Evolutionary conservation across 140 eudicot genomes (phyloP).

Genomic region (Cichorium intybus): DNA sequence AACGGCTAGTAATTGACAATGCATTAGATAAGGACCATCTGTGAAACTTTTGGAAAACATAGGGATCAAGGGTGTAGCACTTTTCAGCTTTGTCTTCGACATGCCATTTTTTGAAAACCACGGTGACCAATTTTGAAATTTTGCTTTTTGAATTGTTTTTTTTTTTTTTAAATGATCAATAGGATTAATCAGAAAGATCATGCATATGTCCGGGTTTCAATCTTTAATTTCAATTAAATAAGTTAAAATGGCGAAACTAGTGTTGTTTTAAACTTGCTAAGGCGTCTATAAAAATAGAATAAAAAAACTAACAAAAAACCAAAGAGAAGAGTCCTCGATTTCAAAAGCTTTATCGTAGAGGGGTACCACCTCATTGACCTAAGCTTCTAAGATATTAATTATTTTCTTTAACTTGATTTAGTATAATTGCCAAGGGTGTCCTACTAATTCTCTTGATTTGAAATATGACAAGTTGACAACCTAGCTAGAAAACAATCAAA

Average conservation of each 20-base stretch:
- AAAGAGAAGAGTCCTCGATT: conserved; percentile 10
- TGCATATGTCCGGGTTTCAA: too few species aligned
- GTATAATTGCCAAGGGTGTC: conserved; percentile 11
- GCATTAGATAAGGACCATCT: too few species aligned
- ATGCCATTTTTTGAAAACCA: too few species aligned
- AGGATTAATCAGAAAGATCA: too few species aligned
- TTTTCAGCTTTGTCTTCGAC: too few species aligned
- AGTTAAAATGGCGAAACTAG: background rate
- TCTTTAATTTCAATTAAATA: background rate
- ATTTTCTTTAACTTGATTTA: conserved; percentile 12
- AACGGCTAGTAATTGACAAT: too few species aligned
- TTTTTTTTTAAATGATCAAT: too few species aligned
- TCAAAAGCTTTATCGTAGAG: conserved; percentile 17
- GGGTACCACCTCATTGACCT: conserved; percentile 35
- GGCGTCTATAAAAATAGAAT: conserved; percentile 22
- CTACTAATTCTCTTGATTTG: conserved; percentile 14
- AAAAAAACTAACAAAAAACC: conserved; percentile 13
- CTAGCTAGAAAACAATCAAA: background rate
- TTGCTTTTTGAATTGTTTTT: too few species aligned
- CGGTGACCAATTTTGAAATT: too few species aligned
- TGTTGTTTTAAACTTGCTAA: background rate
- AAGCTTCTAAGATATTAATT: conserved; percentile 12
- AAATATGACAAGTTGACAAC: conserved; percentile 19
- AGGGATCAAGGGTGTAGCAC: too few species aligned
- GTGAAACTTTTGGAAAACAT: too few species aligned